phyloP scores from a whole-genome alignment of 108 stramenopile genomes.

The Licmophora abbreviata region DNA sequence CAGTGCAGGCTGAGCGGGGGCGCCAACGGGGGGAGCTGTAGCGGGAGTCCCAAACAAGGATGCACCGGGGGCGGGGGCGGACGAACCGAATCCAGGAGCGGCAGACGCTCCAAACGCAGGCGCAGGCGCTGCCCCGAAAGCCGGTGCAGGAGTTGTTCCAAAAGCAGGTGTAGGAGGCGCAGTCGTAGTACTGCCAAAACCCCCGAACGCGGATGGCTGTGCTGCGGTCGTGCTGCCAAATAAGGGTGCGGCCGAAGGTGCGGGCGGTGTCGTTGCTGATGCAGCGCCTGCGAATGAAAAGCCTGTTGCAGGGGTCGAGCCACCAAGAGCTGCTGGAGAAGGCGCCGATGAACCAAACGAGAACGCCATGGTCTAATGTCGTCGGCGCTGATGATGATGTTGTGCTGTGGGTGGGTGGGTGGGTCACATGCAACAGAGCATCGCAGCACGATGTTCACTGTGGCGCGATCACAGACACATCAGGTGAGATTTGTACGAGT shows the following conservation, averaged over 20 bases:
- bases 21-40: constrained; percentile 15
- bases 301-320: no score
- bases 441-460: no score
- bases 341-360: no score
- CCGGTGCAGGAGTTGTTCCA: constrained; percentile 25
- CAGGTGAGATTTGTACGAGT: no score
- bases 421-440: no score
- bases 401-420: no score
- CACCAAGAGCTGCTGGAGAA: no score
- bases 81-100: constrained; percentile 45
- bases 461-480: no score
- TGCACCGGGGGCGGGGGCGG: constrained; percentile 24
- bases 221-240: constrained; percentile 21
- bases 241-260: constrained; percentile 23
- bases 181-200: constrained; percentile 46
- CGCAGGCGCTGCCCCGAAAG: constrained; percentile 29
- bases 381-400: no score
- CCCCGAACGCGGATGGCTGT: constrained; percentile 24
- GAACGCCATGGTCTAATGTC: no score
- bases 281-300: no score
- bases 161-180: constrained; percentile 27
- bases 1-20: constrained; percentile 12
- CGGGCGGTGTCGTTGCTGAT: constrained; percentile 16
- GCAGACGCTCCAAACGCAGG: constrained; percentile 39
- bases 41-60: constrained; percentile 38